Evolutionary conservation across 2,329 filamentous ascomycete genomes (phyloP).

Genomic region (Dendryphion nanum): DNA sequence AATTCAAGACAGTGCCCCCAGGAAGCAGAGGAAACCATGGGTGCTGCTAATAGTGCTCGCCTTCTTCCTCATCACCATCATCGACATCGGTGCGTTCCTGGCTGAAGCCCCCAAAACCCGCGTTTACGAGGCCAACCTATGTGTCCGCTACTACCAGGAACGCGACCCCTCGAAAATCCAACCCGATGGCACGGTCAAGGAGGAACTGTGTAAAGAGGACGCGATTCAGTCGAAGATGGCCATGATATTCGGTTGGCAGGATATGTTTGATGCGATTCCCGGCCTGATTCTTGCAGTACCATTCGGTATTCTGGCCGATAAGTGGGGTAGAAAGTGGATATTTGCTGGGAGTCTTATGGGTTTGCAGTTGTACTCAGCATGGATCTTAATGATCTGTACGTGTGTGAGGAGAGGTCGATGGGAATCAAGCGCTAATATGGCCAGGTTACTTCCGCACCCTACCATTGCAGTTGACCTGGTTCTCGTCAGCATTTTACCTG

Average conservation of each 20-base stretch:
- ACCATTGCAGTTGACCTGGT: slow-evolving; percentile 49
- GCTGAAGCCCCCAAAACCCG: slow-evolving; percentile 46
- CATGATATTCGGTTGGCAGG: slow-evolving; percentile 51
- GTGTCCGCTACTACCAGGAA: slow-evolving; percentile 44
- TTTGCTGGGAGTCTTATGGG: slow-evolving; percentile 45
- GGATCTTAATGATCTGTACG: slow-evolving; percentile 34
- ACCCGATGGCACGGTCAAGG: slow-evolving; percentile 42
- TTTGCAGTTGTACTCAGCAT: slow-evolving; percentile 33
- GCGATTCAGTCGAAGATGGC: slow-evolving; percentile 50
- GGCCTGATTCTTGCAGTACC: slow-evolving; percentile 50
- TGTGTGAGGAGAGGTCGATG: neutral
- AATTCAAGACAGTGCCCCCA: neutral
- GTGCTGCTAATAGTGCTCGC: slow-evolving; percentile 32
- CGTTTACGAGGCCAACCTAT: slow-evolving; percentile 51
- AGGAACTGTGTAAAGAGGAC: slow-evolving; percentile 51
- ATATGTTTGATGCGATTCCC: slow-evolving; percentile 46
- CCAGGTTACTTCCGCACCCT: slow-evolving; percentile 36
- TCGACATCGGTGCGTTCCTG: slow-evolving; percentile 48
- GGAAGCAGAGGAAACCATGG: slow-evolving; percentile 29
- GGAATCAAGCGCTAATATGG: neutral
- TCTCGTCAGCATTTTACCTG: slow-evolving; percentile 46
- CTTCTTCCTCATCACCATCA: slow-evolving; percentile 43
- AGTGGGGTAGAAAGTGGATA: slow-evolving; percentile 47
- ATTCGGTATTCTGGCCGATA: slow-evolving; percentile 51
- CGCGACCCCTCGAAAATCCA: slow-evolving; percentile 46